Conservation (phyloP, 2,329 filamentous ascomycete species). For the Curvularia sp. region DNA sequence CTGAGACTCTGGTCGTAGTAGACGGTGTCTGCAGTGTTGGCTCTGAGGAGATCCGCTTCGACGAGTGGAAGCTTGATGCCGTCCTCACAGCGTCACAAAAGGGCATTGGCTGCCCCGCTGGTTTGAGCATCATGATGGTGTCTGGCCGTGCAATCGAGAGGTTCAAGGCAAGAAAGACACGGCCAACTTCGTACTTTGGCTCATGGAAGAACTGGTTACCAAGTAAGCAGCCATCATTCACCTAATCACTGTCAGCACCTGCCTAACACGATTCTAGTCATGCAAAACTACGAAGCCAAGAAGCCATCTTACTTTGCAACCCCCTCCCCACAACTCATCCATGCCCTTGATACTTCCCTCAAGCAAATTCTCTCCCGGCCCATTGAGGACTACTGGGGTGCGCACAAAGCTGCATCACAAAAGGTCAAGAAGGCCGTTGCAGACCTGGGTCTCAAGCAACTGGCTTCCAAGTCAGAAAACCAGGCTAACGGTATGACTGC, state of each 20-base stretch:
- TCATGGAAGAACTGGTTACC: conserved; percentile 98
- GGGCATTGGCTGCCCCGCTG: conserved; percentile 93
- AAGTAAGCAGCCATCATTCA: conserved; percentile 58
- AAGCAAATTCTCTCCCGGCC: conserved; percentile 84
- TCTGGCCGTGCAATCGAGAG: conserved; percentile 84
- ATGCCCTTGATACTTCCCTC: conserved; percentile 88
- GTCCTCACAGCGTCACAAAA: conserved; percentile 96
- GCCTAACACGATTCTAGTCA: conserved; percentile 65
- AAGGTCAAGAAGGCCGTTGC: conserved; percentile 84
- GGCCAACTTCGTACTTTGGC: conserved; percentile 88
- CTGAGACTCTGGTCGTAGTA: conserved; percentile 88
- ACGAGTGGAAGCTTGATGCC: conserved; percentile 91
- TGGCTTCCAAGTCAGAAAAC: conserved; percentile 84
- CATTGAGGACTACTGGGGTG: conserved; percentile 80
- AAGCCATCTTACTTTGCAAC: conserved; percentile 99
- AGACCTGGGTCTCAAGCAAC: conserved; percentile 83
- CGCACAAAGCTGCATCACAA: conserved; percentile 79
- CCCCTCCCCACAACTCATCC: conserved; percentile 90
- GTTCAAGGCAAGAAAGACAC: conserved; percentile 80
- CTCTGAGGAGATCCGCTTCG: conserved; percentile 93
- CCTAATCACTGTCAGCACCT: background rate
- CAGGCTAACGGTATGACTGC: conserved; percentile 98
- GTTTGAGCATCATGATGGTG: conserved; percentile 92
- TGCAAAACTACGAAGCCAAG: conserved; percentile 98
- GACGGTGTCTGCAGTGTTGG: conserved; percentile 98